Conservation (phyloP, 164 flowering plant genomes). For the Nymphaea thermarum region DNA sequence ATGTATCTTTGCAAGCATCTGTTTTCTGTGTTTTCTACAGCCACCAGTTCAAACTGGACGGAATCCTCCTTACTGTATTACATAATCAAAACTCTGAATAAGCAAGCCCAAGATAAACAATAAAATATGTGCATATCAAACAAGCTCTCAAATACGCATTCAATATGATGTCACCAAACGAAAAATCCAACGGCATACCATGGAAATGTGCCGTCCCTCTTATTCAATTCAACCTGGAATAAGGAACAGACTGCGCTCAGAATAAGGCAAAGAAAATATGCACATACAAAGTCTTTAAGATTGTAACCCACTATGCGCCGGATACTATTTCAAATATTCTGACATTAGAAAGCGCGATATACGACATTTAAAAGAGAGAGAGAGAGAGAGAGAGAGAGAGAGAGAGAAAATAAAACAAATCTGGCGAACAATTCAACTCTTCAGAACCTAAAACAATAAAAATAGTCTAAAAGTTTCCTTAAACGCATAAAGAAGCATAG, state of each 20-base stretch:
- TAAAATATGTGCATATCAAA: no score
- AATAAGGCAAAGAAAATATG: not conserved
- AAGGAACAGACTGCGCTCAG: not conserved
- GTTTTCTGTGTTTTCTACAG: slow-evolving; percentile 21
- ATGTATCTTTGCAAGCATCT: slow-evolving; percentile 45
- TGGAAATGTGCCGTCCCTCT: not conserved
- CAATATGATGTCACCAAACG: not conserved
- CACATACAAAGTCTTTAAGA: not conserved
- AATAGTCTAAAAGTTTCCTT: no score
- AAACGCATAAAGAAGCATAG: no score
- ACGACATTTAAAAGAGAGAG: not conserved
- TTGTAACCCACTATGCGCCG: not conserved
- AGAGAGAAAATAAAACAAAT: not conserved
- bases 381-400: not conserved
- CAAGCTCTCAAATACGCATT: not conserved
- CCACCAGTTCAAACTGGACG: slow-evolving; percentile 34
- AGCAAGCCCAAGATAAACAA: not conserved
- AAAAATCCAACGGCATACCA: slow-evolving; percentile 2
- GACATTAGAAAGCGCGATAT: no score
- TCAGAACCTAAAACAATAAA: no score
- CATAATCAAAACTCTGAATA: slow-evolving; percentile 12
- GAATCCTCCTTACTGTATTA: slow-evolving; percentile 32
- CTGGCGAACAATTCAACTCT: no score
- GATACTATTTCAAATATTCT: not conserved
- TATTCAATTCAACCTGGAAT: slow-evolving; percentile 6